These are phyloP conservation scores for Diaporthe nobilis DNA, from an alignment of 2,329 filamentous ascomycete species.

Conservation along the genomic window DNA sequence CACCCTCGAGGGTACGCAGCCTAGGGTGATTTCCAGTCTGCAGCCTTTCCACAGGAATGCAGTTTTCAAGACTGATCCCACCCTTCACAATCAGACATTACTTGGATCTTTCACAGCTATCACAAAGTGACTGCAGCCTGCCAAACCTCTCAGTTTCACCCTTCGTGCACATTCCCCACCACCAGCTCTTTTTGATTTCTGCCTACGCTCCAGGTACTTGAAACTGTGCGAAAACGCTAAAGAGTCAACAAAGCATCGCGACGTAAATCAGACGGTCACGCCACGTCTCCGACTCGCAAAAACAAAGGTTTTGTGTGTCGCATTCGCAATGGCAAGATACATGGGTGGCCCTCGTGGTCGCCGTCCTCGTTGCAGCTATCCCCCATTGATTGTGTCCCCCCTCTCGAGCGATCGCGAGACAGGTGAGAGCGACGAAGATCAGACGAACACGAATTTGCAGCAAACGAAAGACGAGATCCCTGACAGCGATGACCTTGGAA, in stretches of 20 bases:
- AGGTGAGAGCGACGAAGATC: background rate
- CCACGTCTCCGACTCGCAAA: too few species aligned
- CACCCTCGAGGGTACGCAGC: background rate
- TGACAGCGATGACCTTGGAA: background rate
- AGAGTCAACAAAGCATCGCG: background rate
- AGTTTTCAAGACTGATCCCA: background rate
- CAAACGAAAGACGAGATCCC: background rate
- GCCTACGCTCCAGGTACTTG: background rate
- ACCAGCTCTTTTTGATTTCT: background rate
- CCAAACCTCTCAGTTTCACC: background rate
- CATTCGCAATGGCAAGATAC: constrained; percentile 23
- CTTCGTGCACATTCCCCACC: background rate
- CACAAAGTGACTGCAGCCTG: background rate
- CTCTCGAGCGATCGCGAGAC: background rate
- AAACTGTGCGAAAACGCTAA: background rate
- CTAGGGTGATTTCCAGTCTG: background rate
- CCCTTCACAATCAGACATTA: background rate
- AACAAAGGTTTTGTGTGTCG: background rate
- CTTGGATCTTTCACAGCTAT: background rate
- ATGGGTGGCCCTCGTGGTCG: constrained; percentile 26
- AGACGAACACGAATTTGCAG: background rate
- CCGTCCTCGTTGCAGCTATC: background rate
- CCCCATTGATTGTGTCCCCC: background rate
- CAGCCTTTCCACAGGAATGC: background rate
- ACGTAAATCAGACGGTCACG: background rate